A percentile compares a stretch with the other conserved stretches of the same genome.
phyloP scores from a whole-genome alignment of 2,329 filamentous ascomycete genomes.

The Alternaria panax region DNA sequence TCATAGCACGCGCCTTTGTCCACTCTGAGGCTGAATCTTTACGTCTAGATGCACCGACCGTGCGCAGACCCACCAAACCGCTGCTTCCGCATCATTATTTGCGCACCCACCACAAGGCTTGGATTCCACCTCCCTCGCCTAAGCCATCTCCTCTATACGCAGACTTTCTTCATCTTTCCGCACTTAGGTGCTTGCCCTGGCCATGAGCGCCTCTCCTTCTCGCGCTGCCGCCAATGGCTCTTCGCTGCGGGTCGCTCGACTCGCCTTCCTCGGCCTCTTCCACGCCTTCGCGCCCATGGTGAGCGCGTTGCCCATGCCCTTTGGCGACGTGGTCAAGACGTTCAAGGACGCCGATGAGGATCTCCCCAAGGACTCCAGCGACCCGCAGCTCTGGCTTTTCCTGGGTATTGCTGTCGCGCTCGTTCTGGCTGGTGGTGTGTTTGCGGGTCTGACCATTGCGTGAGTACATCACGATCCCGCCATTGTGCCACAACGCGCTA shows the following conservation, averaged over 20 bases:
- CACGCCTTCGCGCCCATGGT: slow-evolving; percentile 44
- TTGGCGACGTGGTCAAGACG: slow-evolving; percentile 31
- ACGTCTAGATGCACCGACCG: not conserved
- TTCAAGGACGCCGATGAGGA: slow-evolving; percentile 36
- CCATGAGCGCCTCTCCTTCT: slow-evolving; percentile 38
- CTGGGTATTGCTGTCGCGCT: slow-evolving; percentile 78
- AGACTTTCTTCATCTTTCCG: slow-evolving; percentile 20
- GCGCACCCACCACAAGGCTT: slow-evolving; percentile 10
- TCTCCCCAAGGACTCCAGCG: slow-evolving; percentile 52
- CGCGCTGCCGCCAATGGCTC: slow-evolving; percentile 40
- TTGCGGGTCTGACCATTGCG: slow-evolving; percentile 92
- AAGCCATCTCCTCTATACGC: slow-evolving; percentile 7
- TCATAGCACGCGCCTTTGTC: not conserved
- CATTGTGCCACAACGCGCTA: slow-evolving; percentile 30
- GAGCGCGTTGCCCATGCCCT: slow-evolving; percentile 43
- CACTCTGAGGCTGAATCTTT: not conserved
- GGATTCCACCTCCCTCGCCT: slow-evolving; percentile 1
- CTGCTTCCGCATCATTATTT: slow-evolving; percentile 19
- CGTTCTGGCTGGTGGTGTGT: slow-evolving; percentile 88
- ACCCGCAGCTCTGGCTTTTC: slow-evolving; percentile 80
- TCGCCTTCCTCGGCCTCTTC: slow-evolving; percentile 40
- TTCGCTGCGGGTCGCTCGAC: slow-evolving; percentile 32
- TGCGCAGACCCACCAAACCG: slow-evolving; percentile 9
- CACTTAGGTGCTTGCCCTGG: slow-evolving; percentile 28
- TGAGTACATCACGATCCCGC: slow-evolving; percentile 53